These are phyloP conservation scores for Barbatosphaeria neglecta DNA, from an alignment of 495 filamentous ascomycete genomes.

Conservation along the genomic window DNA sequence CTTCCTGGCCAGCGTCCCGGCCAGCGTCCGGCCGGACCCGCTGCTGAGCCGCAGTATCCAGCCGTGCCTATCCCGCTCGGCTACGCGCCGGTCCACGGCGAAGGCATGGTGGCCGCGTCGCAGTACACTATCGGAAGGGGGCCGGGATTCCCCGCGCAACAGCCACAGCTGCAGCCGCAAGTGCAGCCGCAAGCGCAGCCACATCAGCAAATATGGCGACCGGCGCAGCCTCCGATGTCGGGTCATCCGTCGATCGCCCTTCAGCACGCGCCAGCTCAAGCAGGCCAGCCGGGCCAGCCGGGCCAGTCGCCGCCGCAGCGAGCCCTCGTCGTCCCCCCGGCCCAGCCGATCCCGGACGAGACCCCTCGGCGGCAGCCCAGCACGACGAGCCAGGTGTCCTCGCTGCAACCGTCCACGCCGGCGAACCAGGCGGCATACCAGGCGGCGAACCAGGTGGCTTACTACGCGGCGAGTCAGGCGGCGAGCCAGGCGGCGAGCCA, in stretches of 20 bases:
- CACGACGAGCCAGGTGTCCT: constrained; percentile 15
- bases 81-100: constrained; percentile 33
- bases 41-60: constrained; percentile 27
- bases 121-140: constrained; percentile 22
- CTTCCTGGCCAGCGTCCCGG: not conserved
- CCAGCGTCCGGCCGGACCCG: not conserved
- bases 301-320: too few species aligned
- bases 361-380: constrained; percentile 13
- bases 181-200: not conserved
- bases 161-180: not conserved
- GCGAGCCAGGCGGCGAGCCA: too few species aligned
- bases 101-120: constrained; percentile 23
- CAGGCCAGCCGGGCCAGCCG: too few species aligned
- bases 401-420: constrained; percentile 6
- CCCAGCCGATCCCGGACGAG: not conserved
- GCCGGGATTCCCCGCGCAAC: not conserved
- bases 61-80: constrained; percentile 34
- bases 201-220: too few species aligned
- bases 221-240: too few species aligned
- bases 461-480: not conserved
- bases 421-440: not conserved
- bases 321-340: not conserved
- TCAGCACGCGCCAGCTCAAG: too few species aligned
- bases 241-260: too few species aligned
- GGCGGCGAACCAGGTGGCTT: not conserved